A percentile compares a stretch with the other conserved stretches of the same genome.
Evolutionary conservation across 805 yeast genomes (phyloP).

Genomic region (Candida ipomoeae): DNA sequence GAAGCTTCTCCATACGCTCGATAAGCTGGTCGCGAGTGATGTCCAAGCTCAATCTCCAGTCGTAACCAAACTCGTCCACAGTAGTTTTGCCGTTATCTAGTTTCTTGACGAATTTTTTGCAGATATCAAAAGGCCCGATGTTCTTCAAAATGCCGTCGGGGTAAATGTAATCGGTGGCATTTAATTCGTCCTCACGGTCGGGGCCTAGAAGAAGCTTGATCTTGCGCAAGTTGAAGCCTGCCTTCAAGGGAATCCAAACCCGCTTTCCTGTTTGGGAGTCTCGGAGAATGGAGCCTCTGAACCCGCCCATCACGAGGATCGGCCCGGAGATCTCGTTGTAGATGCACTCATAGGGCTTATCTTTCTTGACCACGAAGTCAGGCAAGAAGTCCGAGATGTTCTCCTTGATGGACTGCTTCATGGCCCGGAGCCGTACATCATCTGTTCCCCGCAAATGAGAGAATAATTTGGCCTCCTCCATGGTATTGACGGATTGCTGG

Average conservation of each 20-base stretch:
- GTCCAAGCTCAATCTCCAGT: slow-evolving; percentile 80
- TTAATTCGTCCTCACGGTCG: slow-evolving; percentile 59
- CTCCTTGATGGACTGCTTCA: slow-evolving; percentile 57
- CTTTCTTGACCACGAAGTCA: slow-evolving; percentile 24
- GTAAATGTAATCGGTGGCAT: slow-evolving; percentile 48
- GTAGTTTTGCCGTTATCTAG: slow-evolving; percentile 56
- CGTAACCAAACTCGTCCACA: slow-evolving; percentile 81
- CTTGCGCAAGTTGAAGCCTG: slow-evolving; percentile 71
- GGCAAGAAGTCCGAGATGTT: slow-evolving; percentile 42
- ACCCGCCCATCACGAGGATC: slow-evolving; percentile 80
- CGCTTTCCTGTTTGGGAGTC: slow-evolving; percentile 61
- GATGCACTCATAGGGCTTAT: slow-evolving; percentile 37
- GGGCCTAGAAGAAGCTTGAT: slow-evolving; percentile 74
- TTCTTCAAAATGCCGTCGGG: slow-evolving; percentile 79
- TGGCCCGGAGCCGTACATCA: slow-evolving; percentile 65
- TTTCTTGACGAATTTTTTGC: slow-evolving; percentile 54
- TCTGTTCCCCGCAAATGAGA: slow-evolving; percentile 54
- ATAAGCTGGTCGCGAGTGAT: slow-evolving; percentile 49
- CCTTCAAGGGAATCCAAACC: slow-evolving; percentile 85
- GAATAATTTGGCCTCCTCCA: slow-evolving; percentile 61
- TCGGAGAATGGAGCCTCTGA: slow-evolving; percentile 74
- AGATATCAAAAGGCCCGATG: slow-evolving; percentile 83
- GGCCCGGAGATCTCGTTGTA: slow-evolving; percentile 71
- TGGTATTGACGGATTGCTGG: slow-evolving; percentile 54
- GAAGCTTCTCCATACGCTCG: slow-evolving; percentile 44